These are phyloP conservation scores for Neurospora sp. DNA, from an alignment of 495 filamentous ascomycete genomes.

Conservation along the genomic window DNA sequence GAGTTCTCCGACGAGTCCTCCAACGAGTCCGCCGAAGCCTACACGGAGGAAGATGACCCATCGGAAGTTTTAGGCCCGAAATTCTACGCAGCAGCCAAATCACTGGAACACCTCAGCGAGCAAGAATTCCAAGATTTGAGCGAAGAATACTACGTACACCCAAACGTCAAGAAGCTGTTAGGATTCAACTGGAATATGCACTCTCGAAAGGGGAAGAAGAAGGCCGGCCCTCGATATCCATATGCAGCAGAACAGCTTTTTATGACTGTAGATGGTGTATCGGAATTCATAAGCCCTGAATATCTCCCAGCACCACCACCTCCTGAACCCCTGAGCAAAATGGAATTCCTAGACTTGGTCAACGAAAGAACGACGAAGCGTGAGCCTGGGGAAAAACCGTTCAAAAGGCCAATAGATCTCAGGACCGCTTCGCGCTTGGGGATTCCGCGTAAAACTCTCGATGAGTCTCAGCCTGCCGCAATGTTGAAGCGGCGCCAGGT, in stretches of 20 bases:
- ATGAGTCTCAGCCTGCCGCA: neutral
- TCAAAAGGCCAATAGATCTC: neutral
- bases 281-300: neutral
- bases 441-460: neutral
- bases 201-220: neutral
- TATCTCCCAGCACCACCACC: neutral
- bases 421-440: neutral
- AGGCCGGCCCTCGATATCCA: neutral
- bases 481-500: neutral
- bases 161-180: neutral
- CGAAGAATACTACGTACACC: neutral
- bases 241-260: neutral
- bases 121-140: neutral
- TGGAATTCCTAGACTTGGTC: neutral
- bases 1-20: neutral
- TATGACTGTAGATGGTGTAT: neutral
- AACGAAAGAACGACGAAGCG: neutral
- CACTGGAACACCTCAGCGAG: neutral
- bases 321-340: neutral
- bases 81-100: neutral
- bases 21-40: neutral
- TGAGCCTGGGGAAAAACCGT: neutral
- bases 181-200: neutral
- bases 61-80: neutral
- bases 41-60: neutral